Evolutionary conservation across 768 basidiomycete species (phyloP), one percentile per base, ranked within the genome.

Genomic region (Leccinum sublutescens): DNA sequence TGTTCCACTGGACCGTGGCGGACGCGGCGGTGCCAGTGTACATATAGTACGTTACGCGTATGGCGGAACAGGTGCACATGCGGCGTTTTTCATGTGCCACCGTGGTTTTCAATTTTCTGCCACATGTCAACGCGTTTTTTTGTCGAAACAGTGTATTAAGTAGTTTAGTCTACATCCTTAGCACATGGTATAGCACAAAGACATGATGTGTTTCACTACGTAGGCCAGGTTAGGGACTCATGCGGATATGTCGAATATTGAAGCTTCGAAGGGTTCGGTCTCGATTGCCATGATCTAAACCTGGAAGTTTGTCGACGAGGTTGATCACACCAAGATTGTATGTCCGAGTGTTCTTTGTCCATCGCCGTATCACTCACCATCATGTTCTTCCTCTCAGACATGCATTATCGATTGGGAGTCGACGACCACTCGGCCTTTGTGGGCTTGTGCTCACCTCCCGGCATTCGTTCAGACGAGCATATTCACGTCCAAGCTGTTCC

Each of bases 401-500:
- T 90, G 89, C 66, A 83, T 94, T 58, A 93, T 94, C 45, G 92
- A 94, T 65, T 93, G 90, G 91, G 91, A 94, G 70, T 90, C 91
- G 15, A 93, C 91, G n/a, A 91, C 89, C 11, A 91, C 86, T 9
- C 81, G 92, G 14, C 92, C 91, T 4, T 80, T 94, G 19, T 93
- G 91, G 91, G 87, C 88, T 19, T 87, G 85, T 59, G 89, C 92
- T 0, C 91, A 94, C 67, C 78, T 92, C 2, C 91, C 91, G 0
- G 82, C 88, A 0, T 91, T 91, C 71, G 80, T 91, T 21, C 88
- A 89, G 64, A 83, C 84, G n/a, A 88, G 86, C 59, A 84, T 87
- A 0, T 91, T 91, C 77, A 84, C 87, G 2, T 80, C 82, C 2
- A 83, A 82, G 66, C 77, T 91, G 36, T 92, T 90, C 78, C 85